Conservation (phyloP, 2,329 filamentous ascomycete species). For the Aaosphaeria arxii region DNA sequence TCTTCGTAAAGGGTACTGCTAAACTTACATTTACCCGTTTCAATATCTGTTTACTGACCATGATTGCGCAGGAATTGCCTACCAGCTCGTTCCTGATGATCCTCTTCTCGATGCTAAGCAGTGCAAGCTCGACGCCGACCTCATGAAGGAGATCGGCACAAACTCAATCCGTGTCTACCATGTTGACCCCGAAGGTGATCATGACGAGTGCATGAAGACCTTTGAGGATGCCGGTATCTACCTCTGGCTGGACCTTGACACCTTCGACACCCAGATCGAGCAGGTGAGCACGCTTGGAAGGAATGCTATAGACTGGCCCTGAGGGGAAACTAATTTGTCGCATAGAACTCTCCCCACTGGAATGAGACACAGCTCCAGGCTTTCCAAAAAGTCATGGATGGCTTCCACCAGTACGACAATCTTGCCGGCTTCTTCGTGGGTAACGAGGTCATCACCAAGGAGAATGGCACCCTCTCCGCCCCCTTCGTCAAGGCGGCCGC, state of each 20-base stretch:
- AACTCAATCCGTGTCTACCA: constrained; percentile 89
- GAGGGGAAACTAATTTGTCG: constrained; percentile 2
- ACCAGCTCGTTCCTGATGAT: constrained; percentile 65
- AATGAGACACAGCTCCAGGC: constrained; percentile 66
- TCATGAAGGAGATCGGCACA: constrained; percentile 78
- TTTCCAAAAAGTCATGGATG: constrained; percentile 72
- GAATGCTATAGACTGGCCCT: background rate
- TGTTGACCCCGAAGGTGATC: constrained; percentile 68
- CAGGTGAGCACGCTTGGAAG: constrained; percentile 41
- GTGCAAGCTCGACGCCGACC: constrained; percentile 68
- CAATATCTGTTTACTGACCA: background rate
- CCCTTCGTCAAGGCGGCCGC: constrained; percentile 81
- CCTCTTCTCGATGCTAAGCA: constrained; percentile 74
- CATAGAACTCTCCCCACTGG: constrained; percentile 63
- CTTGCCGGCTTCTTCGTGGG: constrained; percentile 81
- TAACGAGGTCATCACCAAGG: constrained; percentile 72
- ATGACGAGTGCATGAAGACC: constrained; percentile 75
- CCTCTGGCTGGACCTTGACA: constrained; percentile 78
- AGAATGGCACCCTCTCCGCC: constrained; percentile 60
- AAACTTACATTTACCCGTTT: background rate
- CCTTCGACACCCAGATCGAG: constrained; percentile 62
- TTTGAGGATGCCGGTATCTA: constrained; percentile 82
- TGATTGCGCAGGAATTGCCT: constrained; percentile 64
- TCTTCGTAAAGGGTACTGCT: constrained; percentile 72
- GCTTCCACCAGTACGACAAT: constrained; percentile 75